Percentiles rank a stretch among this genome's conserved stretches.
Conservation (phyloP, 495 filamentous ascomycete species). For the Penicillium ucsense region DNA sequence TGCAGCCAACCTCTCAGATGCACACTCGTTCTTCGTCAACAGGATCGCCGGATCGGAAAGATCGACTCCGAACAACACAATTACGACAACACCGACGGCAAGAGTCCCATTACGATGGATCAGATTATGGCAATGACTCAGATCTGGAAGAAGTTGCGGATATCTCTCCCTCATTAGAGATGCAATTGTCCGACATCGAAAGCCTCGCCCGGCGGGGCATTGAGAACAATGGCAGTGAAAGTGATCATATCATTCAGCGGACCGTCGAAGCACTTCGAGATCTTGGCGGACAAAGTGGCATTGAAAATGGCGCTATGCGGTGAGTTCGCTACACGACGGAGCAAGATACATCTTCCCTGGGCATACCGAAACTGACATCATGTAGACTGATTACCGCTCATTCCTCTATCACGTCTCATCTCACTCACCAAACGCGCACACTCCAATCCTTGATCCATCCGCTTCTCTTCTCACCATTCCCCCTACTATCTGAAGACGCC, state of each 20-base stretch:
- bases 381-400: constrained; percentile 78
- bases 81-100: constrained; percentile 34
- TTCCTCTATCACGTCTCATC: constrained; percentile 71
- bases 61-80: constrained; percentile 21
- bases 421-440: constrained; percentile 73
- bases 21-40: constrained; percentile 20
- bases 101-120: constrained; percentile 46
- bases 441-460: constrained; percentile 73
- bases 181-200: constrained; percentile 69
- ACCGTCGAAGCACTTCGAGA: constrained; percentile 67
- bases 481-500: constrained; percentile 52
- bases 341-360: neutral
- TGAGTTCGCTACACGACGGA: constrained; percentile 20
- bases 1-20: constrained; percentile 17
- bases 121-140: constrained; percentile 56
- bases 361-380: constrained; percentile 1
- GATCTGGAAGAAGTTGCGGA: constrained; percentile 59
- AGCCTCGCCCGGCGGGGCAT: constrained; percentile 61
- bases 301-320: constrained; percentile 75
- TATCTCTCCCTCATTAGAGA: constrained; percentile 63
- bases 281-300: constrained; percentile 67
- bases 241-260: constrained; percentile 59
- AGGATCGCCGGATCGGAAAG: constrained; percentile 18
- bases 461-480: constrained; percentile 42
- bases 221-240: constrained; percentile 58